Evolutionary conservation across 495 filamentous ascomycete species (phyloP).

Genomic region (Chaetomium tenue): DNA sequence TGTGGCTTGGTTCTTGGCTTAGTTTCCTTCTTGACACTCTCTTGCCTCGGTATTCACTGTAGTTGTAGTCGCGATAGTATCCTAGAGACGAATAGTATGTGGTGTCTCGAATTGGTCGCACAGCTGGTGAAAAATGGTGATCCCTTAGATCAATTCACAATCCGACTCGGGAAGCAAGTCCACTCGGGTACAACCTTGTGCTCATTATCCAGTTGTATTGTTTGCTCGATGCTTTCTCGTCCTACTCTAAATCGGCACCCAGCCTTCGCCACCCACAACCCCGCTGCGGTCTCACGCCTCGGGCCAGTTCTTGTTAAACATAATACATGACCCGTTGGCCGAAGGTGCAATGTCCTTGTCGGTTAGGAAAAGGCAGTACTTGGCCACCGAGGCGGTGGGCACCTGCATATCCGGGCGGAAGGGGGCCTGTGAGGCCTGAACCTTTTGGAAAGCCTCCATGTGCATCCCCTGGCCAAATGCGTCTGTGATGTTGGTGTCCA

Average conservation of each 20-base stretch:
- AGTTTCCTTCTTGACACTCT: conserved; percentile 14
- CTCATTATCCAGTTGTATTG: background rate
- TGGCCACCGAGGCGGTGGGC: conserved; percentile 38
- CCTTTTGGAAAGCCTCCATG: conserved; percentile 42
- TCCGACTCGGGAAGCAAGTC: background rate
- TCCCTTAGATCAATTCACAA: background rate
- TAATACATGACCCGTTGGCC: conserved; percentile 41
- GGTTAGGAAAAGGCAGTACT: conserved; percentile 44
- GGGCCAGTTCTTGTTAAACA: conserved; percentile 45
- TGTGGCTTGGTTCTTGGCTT: conserved; percentile 1
- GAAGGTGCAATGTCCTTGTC: conserved; percentile 38
- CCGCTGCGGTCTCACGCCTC: conserved; percentile 27
- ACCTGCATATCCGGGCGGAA: conserved; percentile 28
- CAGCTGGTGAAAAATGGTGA: background rate
- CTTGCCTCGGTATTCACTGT: background rate
- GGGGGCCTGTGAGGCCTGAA: conserved; percentile 29
- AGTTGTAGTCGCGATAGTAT: background rate
- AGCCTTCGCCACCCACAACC: background rate
- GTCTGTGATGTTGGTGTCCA: conserved; percentile 57
- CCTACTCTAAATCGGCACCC: background rate
- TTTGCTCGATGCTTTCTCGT: background rate
- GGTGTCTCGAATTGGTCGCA: background rate
- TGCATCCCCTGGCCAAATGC: conserved; percentile 48
- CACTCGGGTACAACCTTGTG: background rate
- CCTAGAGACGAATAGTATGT: background rate